phyloP scores from a whole-genome alignment of 2,329 filamentous ascomycete species.

The Sporothrix pseudoabietina region DNA sequence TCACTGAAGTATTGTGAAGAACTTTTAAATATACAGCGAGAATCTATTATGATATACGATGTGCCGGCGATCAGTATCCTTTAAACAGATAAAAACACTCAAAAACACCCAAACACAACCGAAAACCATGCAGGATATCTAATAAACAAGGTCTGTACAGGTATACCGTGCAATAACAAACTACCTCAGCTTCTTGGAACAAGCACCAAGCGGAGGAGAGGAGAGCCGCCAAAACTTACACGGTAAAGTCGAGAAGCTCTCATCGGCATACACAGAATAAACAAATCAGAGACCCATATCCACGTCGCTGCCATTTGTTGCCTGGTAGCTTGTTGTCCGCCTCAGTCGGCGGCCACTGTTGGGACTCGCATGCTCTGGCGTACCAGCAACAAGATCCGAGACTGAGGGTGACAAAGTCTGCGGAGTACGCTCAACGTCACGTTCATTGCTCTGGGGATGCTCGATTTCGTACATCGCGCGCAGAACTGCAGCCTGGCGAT shows the following conservation, averaged over 20 bases:
- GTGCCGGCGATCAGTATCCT: no score
- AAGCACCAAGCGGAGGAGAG: background rate
- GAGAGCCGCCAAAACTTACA: background rate
- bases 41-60: background rate
- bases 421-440: slow-evolving; percentile 34
- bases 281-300: slow-evolving; percentile 37
- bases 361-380: slow-evolving; percentile 37
- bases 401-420: slow-evolving; percentile 1
- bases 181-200: background rate
- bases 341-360: slow-evolving; percentile 21
- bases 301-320: slow-evolving; percentile 44
- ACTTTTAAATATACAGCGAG: background rate
- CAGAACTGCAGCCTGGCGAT: slow-evolving; percentile 53
- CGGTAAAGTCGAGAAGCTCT: background rate
- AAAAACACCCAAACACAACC: no score
- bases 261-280: background rate
- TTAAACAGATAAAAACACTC: no score
- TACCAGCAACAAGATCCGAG: slow-evolving; percentile 37
- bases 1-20: background rate
- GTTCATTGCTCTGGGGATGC: slow-evolving; percentile 47
- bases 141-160: background rate
- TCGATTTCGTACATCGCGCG: slow-evolving; percentile 55
- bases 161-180: background rate
- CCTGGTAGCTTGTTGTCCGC: slow-evolving; percentile 43
- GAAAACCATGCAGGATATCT: background rate